These are phyloP conservation scores for Macaranga tanarius DNA, from an alignment of 441 rosid species.

Conservation along the genomic window DNA sequence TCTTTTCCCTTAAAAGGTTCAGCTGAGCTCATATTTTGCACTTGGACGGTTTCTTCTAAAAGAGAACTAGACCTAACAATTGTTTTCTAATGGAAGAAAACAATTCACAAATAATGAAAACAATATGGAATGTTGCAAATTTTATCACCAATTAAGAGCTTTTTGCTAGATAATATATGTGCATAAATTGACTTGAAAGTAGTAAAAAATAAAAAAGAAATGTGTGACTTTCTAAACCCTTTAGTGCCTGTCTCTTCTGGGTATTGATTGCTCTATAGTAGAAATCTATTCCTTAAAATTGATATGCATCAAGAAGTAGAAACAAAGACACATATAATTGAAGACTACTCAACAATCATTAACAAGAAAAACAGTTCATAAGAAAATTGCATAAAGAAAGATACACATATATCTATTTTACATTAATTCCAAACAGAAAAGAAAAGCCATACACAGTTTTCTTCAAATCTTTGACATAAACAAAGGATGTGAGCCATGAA, in stretches of 20 bases:
- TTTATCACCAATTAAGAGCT: too few species aligned
- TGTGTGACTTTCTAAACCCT: not conserved
- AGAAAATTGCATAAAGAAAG: conserved; percentile 11
- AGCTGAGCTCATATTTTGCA: too few species aligned
- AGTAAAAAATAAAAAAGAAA: not conserved
- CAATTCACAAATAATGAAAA: too few species aligned
- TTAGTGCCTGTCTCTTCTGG: not conserved
- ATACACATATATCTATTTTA: conserved; percentile 2
- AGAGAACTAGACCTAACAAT: too few species aligned
- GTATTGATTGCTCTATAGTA: not conserved
- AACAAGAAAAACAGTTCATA: not conserved
- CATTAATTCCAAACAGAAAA: conserved; percentile 13
- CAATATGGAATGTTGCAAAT: too few species aligned
- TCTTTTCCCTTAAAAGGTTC: too few species aligned
- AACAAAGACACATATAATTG: not conserved
- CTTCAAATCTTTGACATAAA: conserved; percentile 15
- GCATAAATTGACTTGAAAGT: too few species aligned
- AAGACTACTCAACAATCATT: not conserved
- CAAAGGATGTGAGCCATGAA: not conserved
- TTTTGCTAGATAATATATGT: too few species aligned
- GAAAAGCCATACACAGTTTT: conserved; percentile 15
- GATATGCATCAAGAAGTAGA: not conserved
- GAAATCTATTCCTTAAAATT: too few species aligned
- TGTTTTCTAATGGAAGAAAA: too few species aligned
- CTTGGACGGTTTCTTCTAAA: too few species aligned